phyloP scores from a whole-genome alignment of 129 eudicot genomes.

The Logfia minima region DNA sequence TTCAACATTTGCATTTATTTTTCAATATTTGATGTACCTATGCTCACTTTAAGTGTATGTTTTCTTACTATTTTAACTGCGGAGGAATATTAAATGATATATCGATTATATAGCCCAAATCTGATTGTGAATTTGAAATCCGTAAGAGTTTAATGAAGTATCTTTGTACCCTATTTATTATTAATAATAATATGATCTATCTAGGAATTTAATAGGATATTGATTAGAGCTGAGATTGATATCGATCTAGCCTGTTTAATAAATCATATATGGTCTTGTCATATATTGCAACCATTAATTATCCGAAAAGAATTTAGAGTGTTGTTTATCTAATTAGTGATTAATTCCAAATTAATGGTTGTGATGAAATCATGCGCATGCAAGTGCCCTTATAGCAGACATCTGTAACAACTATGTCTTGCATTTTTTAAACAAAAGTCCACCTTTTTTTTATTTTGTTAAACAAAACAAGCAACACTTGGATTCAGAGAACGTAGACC shows the following conservation, averaged over 20 bases:
- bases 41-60: too few relatives aligned
- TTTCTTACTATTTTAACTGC: too few relatives aligned
- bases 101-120: too few relatives aligned
- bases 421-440: conserved; percentile 26
- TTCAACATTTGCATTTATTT: too few relatives aligned
- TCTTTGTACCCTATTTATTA: too few relatives aligned
- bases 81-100: too few relatives aligned
- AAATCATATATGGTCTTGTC: neutral
- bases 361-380: conserved; percentile 34
- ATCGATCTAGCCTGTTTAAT: neutral
- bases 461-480: neutral
- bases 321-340: neutral
- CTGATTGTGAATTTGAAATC: too few relatives aligned
- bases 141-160: too few relatives aligned
- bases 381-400: conserved; percentile 21
- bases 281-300: neutral
- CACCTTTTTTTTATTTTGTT: neutral
- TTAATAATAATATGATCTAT: too few relatives aligned
- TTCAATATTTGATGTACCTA: too few relatives aligned
- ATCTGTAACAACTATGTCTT: conserved; percentile 30
- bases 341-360: neutral
- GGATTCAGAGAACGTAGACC: conserved; percentile 4
- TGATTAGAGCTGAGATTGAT: neutral
- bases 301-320: neutral
- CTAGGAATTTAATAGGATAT: neutral